Evolutionary conservation across 2,329 filamentous ascomycete species (phyloP), one percentile per base, ranked within the genome.

Genomic region (Nemania sp.): DNA sequence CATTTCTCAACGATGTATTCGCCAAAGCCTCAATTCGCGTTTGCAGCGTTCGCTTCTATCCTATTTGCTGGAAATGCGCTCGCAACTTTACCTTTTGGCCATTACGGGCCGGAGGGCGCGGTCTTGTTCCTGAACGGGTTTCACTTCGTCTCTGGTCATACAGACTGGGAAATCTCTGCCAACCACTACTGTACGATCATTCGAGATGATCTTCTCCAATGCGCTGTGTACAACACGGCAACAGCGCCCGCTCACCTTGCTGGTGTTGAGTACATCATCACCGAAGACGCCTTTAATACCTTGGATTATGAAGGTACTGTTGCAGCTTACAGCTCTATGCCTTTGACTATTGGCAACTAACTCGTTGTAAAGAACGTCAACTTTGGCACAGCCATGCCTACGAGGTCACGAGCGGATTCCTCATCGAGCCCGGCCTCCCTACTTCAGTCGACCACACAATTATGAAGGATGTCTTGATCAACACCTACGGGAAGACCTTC

Each of bases 401-500:
- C 26, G 72, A 74, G 53, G 58, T 74, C 13, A 74, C 72, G 15
- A 72, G 68, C 45, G 71, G 72, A 18, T 74, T 72, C 59, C 66
- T 74, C 43, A 61, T 68, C 45, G 70, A 74, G 32, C 71, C 72
- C 11, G 59, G 62, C 2, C 35, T 74, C 0, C 72, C 72, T 3
- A 47, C 29, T 10, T 62, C 62, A 13, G 73, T 75, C 0, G 73
- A 75, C 54, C 68, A 75, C 35, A 69, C 70, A 10, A 74, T 75
- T 56, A 75, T 75, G 73, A 72, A 72, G 22, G 73, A 74, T 29
- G 49, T 65, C 26, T 72, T 75, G 47, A 68, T 73, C 22, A 69
- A 71, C 20, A 74, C 73, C 2, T 75, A 75, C 58, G 73, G 73
- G 1, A 75, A 75, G 55, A 75, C 73, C 3, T 68, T 74, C 58